Evolutionary conservation across 805 yeast genomes (phyloP).

Genomic region (Ogataea thermomethanolica): DNA sequence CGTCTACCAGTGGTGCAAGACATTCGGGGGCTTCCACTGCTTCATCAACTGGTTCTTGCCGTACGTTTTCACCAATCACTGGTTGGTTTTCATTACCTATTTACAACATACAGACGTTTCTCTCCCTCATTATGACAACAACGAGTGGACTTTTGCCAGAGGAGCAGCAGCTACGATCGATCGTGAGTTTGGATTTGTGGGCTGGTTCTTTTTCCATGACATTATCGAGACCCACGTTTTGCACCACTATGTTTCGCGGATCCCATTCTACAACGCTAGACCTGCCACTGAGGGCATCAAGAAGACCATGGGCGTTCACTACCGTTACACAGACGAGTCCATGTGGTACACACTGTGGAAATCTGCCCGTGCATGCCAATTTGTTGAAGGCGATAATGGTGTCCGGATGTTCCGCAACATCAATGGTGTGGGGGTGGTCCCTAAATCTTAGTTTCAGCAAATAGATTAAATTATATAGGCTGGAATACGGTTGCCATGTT

Average conservation of each 20-base stretch:
- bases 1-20: constrained; percentile 57
- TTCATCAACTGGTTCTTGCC: constrained; percentile 73
- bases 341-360: constrained; percentile 70
- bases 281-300: constrained; percentile 74
- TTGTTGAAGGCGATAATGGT: constrained; percentile 69
- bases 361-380: constrained; percentile 62
- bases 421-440: constrained; percentile 53
- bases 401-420: constrained; percentile 71
- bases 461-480: constrained; percentile 1
- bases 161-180: constrained; percentile 91
- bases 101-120: constrained; percentile 79
- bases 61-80: constrained; percentile 78
- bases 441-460: constrained; percentile 12
- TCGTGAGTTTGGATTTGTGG: constrained; percentile 77
- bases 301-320: constrained; percentile 82
- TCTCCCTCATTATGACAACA: constrained; percentile 74
- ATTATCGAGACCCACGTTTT: constrained; percentile 88
- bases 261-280: constrained; percentile 86
- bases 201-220: constrained; percentile 77
- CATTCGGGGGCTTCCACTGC: constrained; percentile 60
- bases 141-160: constrained; percentile 80
- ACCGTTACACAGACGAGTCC: constrained; percentile 61
- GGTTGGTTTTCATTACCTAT: constrained; percentile 84
- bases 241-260: constrained; percentile 80
- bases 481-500: not conserved